These are phyloP conservation scores for Fusarium abutilonis DNA, from an alignment of 2,329 filamentous ascomycete genomes.

Conservation along the genomic window DNA sequence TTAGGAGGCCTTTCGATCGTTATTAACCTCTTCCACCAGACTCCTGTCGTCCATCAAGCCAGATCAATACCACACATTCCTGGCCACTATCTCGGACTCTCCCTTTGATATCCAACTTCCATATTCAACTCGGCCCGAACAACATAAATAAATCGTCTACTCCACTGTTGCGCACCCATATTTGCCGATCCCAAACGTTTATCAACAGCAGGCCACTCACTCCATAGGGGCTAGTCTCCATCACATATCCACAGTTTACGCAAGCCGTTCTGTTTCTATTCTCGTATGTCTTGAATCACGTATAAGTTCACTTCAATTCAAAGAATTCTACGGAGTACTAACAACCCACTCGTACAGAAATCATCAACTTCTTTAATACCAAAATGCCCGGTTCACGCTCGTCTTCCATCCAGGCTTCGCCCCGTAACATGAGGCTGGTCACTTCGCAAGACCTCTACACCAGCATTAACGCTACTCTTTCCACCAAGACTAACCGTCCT, in stretches of 20 bases:
- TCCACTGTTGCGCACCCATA: constrained; percentile 18
- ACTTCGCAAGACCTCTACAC: constrained; percentile 62
- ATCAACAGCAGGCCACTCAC: constrained; percentile 26
- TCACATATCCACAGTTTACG: constrained; percentile 42
- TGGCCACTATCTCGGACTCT: background rate
- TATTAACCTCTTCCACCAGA: constrained; percentile 9
- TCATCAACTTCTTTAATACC: constrained; percentile 2
- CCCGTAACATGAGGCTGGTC: constrained; percentile 57
- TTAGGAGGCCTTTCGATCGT: constrained; percentile 17
- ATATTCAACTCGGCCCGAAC: constrained; percentile 10
- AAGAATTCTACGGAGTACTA: background rate
- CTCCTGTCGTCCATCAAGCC: background rate
- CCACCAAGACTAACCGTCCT: constrained; percentile 55
- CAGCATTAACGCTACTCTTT: constrained; percentile 63
- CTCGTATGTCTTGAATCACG: constrained; percentile 29
- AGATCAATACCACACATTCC: background rate
- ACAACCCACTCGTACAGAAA: constrained; percentile 21
- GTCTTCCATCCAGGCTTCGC: constrained; percentile 58
- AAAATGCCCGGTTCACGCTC: constrained; percentile 52
- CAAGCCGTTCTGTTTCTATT: constrained; percentile 39
- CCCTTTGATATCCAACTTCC: constrained; percentile 1
- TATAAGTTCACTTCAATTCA: constrained; percentile 24
- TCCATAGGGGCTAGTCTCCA: constrained; percentile 31
- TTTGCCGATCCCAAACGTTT: constrained; percentile 18
- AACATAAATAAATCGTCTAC: constrained; percentile 9